These are phyloP conservation scores for Diaporthe vexans DNA, from an alignment of 2,329 filamentous ascomycete genomes.

Conservation along the genomic window DNA sequence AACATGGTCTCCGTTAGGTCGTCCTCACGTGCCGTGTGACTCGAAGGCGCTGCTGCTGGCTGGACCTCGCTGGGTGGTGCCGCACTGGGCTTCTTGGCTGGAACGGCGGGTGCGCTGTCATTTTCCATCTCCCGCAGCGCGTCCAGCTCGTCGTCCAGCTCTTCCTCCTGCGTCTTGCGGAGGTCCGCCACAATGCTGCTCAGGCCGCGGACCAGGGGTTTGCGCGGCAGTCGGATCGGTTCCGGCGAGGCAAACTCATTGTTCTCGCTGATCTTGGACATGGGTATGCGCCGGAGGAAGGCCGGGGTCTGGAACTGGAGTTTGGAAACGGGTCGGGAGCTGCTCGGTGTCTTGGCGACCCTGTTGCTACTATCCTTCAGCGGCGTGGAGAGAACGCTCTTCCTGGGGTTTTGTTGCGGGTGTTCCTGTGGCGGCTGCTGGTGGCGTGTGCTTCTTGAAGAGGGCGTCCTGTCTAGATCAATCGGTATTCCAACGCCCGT, in stretches of 20 bases:
- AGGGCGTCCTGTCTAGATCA: constrained; percentile 63
- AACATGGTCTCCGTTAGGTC: constrained; percentile 53
- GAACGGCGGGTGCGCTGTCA: constrained; percentile 30
- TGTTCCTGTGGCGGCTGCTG: constrained; percentile 55
- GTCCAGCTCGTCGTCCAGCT: constrained; percentile 80
- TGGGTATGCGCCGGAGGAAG: constrained; percentile 71
- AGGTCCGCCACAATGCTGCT: constrained; percentile 81
- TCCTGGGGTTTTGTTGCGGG: constrained; percentile 36
- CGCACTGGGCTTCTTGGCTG: constrained; percentile 26
- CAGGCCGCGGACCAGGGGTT: constrained; percentile 76
- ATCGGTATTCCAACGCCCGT: constrained; percentile 26
- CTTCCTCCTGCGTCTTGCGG: constrained; percentile 77
- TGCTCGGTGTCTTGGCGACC: constrained; percentile 59
- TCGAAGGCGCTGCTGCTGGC: not conserved
- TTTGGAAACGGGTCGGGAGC: constrained; percentile 61
- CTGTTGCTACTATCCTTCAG: constrained; percentile 61
- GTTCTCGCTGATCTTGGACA: constrained; percentile 70
- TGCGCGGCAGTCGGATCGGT: constrained; percentile 68
- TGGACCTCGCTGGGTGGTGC: constrained; percentile 9
- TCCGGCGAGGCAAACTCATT: constrained; percentile 62
- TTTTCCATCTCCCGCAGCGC: constrained; percentile 79
- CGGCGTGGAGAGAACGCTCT: constrained; percentile 63
- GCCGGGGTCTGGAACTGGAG: constrained; percentile 77
- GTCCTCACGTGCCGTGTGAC: not conserved
- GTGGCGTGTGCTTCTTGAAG: constrained; percentile 65